phyloP scores from a whole-genome alignment of 129 eudicot species.

The Flaveria ramosissima region DNA sequence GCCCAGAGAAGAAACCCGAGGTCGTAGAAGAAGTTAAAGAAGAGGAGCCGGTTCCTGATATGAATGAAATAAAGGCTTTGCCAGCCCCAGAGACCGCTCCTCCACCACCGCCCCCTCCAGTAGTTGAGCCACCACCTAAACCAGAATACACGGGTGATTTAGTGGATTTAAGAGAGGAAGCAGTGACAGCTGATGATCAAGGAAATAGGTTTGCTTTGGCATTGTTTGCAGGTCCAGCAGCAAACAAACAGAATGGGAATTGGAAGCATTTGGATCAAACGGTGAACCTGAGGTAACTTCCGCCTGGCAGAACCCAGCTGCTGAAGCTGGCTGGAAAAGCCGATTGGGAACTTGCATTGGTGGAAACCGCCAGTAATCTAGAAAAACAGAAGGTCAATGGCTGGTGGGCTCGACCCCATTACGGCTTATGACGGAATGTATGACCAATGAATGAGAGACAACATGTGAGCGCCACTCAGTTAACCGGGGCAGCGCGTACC shows the following conservation, averaged over 20 bases:
- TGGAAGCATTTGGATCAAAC: conserved; percentile 62
- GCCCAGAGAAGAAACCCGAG: conserved; percentile 68
- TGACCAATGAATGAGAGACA: conserved; percentile 78
- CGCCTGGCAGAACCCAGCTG: conserved; percentile 92
- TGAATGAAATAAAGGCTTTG: conserved; percentile 84
- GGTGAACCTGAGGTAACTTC: conserved; percentile 68
- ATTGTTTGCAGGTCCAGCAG: conserved; percentile 62
- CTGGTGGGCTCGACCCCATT: conserved; percentile 83
- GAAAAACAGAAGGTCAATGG: conserved; percentile 70
- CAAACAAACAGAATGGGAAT: conserved; percentile 47
- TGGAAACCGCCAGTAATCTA: conserved; percentile 68
- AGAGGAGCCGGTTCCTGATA: conserved; percentile 66
- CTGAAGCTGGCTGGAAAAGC: conserved; percentile 75
- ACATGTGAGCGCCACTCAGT: conserved; percentile 56
- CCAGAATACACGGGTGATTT: conserved; percentile 50
- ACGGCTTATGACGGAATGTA: conserved; percentile 79
- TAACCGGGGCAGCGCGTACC: conserved; percentile 93
- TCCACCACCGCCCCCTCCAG: conserved; percentile 61
- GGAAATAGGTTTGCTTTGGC: conserved; percentile 81
- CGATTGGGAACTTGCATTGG: conserved; percentile 92
- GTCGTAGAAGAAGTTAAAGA: conserved; percentile 38
- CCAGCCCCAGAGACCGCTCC: conserved; percentile 63
- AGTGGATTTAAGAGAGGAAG: conserved; percentile 70
- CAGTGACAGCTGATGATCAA: conserved; percentile 67
- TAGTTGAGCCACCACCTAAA: conserved; percentile 49